Evolutionary conservation across 1,284 basidiomycete genomes (phyloP).

Genomic region (Leccinum solheimii): DNA sequence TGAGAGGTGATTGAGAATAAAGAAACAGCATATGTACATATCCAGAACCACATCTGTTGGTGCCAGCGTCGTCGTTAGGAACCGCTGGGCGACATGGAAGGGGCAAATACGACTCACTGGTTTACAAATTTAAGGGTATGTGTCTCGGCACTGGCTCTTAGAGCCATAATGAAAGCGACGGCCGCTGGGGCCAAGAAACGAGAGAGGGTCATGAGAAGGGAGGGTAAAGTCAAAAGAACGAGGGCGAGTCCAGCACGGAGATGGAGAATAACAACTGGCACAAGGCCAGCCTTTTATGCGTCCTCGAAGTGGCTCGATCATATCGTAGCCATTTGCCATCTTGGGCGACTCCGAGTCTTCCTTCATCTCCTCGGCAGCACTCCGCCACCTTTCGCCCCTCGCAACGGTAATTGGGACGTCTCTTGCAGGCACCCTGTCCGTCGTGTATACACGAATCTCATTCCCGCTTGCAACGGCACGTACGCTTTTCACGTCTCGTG

Average conservation of each 20-base stretch:
- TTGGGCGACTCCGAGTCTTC: background rate
- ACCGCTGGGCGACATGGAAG: background rate
- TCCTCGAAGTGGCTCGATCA: background rate
- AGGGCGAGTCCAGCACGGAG: constrained; percentile 7
- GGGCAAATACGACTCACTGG: constrained; percentile 20
- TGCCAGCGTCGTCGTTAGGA: constrained; percentile 3
- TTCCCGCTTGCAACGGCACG: background rate
- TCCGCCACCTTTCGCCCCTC: constrained; percentile 2
- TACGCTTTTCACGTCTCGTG: no score
- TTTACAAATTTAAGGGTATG: constrained; percentile 30
- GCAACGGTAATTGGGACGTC: constrained; percentile 14
- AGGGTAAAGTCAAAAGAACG: constrained; percentile 18
- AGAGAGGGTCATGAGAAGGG: constrained; percentile 22
- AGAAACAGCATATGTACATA: constrained; percentile 8
- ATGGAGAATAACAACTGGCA: background rate
- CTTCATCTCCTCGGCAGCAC: background rate
- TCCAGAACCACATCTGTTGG: constrained; percentile 29
- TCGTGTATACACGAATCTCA: background rate
- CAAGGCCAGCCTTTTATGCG: constrained; percentile 16
- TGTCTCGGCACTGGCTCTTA: constrained; percentile 22
- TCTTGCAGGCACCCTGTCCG: background rate
- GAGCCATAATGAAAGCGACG: constrained; percentile 23
- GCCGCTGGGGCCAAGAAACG: constrained; percentile 25
- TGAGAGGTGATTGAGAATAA: background rate
- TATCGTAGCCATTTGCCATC: background rate